A percentile compares a stretch with the other conserved stretches of the same genome.
phyloP scores from a whole-genome alignment of 1,284 basidiomycete genomes.

The Dichomitus squalens region DNA sequence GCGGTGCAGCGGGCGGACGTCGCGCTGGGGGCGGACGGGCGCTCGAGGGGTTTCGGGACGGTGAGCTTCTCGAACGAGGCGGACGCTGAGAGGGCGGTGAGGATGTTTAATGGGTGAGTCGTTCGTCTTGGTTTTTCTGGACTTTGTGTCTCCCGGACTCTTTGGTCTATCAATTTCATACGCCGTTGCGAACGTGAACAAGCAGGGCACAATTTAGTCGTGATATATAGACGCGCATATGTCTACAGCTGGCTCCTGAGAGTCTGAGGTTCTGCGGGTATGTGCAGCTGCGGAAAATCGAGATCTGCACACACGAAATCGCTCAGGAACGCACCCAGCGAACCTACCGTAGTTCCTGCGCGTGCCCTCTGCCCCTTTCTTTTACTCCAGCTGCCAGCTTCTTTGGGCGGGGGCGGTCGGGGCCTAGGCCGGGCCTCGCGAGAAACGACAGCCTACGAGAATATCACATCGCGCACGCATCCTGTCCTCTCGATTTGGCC shows the following conservation, averaged over 20 bases:
- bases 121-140: neutral
- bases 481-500: too few relatives aligned
- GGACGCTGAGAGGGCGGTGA: constrained; percentile 86
- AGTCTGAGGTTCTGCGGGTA: neutral
- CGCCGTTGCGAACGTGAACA: neutral
- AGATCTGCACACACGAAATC: too few relatives aligned
- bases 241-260: too few relatives aligned
- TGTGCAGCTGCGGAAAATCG: too few relatives aligned
- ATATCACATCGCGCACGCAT: too few relatives aligned
- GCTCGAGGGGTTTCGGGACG: constrained; percentile 87
- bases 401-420: neutral
- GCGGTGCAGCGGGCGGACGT: constrained; percentile 90
- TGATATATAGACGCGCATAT: too few relatives aligned
- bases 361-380: too few relatives aligned
- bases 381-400: neutral
- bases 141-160: neutral
- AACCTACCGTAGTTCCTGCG: constrained; percentile 3
- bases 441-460: too few relatives aligned
- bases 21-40: constrained; percentile 78
- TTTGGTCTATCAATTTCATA: neutral
- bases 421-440: neutral
- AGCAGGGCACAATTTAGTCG: neutral
- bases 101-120: constrained; percentile 84
- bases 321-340: constrained; percentile 1
- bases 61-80: constrained; percentile 83